phyloP scores from a whole-genome alignment of 768 basidiomycete genomes.

The Agaricus subrufescens region DNA sequence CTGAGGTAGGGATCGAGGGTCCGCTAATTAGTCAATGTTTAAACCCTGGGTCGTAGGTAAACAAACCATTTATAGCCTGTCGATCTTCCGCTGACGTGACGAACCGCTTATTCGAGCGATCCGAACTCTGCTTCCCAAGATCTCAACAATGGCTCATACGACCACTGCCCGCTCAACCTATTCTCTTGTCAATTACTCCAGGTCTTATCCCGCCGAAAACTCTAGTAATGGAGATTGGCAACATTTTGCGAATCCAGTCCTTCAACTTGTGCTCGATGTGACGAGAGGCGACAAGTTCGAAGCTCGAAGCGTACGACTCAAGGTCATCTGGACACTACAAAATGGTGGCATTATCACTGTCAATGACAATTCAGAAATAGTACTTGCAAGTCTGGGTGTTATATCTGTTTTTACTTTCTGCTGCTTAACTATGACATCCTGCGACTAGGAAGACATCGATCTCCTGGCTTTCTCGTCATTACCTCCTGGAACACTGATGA shows the following conservation, averaged over 20 bases:
- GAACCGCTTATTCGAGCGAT: too few species aligned
- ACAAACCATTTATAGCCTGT: neutral
- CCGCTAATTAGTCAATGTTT: neutral
- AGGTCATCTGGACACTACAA: slow-evolving; percentile 58
- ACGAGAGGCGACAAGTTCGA: slow-evolving; percentile 44
- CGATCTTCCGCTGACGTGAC: neutral
- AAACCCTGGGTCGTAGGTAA: neutral
- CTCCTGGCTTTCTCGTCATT: slow-evolving; percentile 61
- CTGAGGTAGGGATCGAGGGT: neutral
- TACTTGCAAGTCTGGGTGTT: slow-evolving; percentile 50
- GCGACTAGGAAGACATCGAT: slow-evolving; percentile 71
- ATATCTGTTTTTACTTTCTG: slow-evolving; percentile 6
- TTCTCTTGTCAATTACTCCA: slow-evolving; percentile 60
- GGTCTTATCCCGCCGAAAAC: slow-evolving; percentile 45
- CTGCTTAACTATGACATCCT: neutral
- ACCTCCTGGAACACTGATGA: slow-evolving; percentile 22
- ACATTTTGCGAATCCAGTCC: slow-evolving; percentile 68
- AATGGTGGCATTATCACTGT: slow-evolving; percentile 26
- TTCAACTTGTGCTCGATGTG: slow-evolving; percentile 59
- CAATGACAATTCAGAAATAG: slow-evolving; percentile 48
- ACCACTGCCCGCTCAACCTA: slow-evolving; percentile 59
- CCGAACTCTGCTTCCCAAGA: too few species aligned
- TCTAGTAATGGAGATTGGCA: slow-evolving; percentile 57
- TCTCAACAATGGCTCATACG: slow-evolving; percentile 38
- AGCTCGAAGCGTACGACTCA: slow-evolving; percentile 60